Percentiles rank a stretch among this genome's conserved stretches.
phyloP scores from a whole-genome alignment of 2,329 filamentous ascomycete genomes.

The Colletotrichum agaves region DNA sequence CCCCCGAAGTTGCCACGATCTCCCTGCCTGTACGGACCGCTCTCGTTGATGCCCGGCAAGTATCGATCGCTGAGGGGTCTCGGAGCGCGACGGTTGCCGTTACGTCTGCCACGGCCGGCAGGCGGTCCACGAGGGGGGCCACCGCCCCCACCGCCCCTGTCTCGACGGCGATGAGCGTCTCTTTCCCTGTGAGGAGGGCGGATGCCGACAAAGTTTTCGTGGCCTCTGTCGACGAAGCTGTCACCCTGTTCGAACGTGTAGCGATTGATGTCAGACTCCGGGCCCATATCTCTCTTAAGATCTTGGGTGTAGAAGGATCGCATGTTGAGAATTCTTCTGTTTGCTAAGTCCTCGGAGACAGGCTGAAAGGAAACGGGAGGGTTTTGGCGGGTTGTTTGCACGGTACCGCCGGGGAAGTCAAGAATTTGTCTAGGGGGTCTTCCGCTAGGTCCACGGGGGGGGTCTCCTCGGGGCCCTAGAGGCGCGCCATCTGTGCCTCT shows the following conservation, averaged over 20 bases:
- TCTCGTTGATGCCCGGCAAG: constrained; percentile 42
- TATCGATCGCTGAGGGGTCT: constrained; percentile 49
- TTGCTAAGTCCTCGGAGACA: constrained; percentile 71
- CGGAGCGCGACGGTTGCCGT: constrained; percentile 25
- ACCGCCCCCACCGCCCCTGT: constrained; percentile 40
- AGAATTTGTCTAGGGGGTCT: constrained; percentile 26
- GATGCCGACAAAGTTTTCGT: constrained; percentile 75
- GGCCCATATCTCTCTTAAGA: constrained; percentile 53
- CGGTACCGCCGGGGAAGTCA: constrained; percentile 40
- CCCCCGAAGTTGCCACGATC: constrained; percentile 39
- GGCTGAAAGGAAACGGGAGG: constrained; percentile 62
- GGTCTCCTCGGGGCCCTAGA: constrained; percentile 53
- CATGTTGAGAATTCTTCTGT: constrained; percentile 71
- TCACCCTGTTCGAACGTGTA: constrained; percentile 79
- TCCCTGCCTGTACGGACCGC: constrained; percentile 39
- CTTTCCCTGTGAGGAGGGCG: constrained; percentile 68
- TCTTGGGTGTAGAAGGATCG: constrained; percentile 58
- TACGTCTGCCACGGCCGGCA: constrained; percentile 7
- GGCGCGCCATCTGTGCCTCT: constrained; percentile 39
- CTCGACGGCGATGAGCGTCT: constrained; percentile 54
- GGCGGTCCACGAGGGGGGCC: constrained; percentile 20
- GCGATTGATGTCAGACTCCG: constrained; percentile 67
- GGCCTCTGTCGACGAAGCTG: constrained; percentile 76
- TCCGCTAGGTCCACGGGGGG: constrained; percentile 45
- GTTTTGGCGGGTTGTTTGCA: constrained; percentile 51